Percentiles rank a stretch among this genome's conserved stretches.
Evolutionary conservation across 768 basidiomycete species (phyloP).

Genomic region (Trametes maxima): DNA sequence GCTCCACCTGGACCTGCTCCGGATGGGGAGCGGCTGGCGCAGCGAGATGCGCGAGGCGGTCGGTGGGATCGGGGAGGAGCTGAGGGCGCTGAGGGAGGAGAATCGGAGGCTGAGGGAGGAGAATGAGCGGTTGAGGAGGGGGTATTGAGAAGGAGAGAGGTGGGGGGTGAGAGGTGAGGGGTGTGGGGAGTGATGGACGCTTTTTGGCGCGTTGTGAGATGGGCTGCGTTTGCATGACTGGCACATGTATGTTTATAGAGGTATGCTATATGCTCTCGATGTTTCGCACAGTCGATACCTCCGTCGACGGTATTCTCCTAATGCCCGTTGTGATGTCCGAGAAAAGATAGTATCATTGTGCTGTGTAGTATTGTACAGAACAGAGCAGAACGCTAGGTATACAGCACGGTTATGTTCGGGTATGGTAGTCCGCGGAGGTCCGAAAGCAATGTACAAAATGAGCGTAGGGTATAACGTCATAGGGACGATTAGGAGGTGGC

Average conservation of each 20-base stretch:
- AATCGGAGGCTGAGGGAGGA: slow-evolving; percentile 63
- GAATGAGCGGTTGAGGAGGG: slow-evolving; percentile 55
- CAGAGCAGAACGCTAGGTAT: slow-evolving; percentile 1
- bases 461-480: not conserved
- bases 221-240: not conserved
- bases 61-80: slow-evolving; percentile 62
- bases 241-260: not conserved
- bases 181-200: not conserved
- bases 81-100: slow-evolving; percentile 47
- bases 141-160: slow-evolving; percentile 29
- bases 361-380: not conserved
- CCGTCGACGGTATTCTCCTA: too few species aligned
- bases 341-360: not conserved
- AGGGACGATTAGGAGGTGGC: not conserved
- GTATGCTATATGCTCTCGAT: not conserved
- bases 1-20: slow-evolving; percentile 71
- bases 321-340: too few species aligned
- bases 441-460: too few species aligned
- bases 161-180: not conserved
- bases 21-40: slow-evolving; percentile 72
- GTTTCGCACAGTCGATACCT: not conserved
- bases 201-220: not conserved
- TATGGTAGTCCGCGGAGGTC: not conserved
- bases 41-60: slow-evolving; percentile 61
- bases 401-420: not conserved